A percentile compares a stretch with the other conserved stretches of the same genome.
Conservation (phyloP, 192 early-diverging fungal genomes). For the Backusella mclennaniae region DNA sequence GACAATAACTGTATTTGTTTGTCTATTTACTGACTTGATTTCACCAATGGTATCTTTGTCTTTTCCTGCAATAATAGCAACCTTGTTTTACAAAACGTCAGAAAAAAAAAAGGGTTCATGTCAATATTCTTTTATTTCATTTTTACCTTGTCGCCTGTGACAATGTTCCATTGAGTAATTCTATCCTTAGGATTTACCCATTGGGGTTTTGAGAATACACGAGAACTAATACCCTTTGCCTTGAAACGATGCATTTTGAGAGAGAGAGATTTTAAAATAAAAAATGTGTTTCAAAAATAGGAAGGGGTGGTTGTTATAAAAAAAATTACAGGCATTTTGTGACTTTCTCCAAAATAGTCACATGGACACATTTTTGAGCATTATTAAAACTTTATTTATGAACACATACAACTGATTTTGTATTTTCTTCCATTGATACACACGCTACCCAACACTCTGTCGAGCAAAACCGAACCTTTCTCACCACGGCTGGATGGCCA, state of each 20-base stretch:
- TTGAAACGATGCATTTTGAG: constrained; percentile 41
- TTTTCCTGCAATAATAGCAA: constrained; percentile 40
- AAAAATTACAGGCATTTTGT: constrained; percentile 1
- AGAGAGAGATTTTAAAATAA: neutral
- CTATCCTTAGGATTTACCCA: constrained; percentile 40
- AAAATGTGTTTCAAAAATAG: neutral
- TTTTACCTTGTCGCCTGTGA: constrained; percentile 41
- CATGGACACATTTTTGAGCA: neutral
- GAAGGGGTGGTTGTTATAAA: constrained; percentile 1
- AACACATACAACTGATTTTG: constrained; percentile 13
- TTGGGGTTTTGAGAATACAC: constrained; percentile 18
- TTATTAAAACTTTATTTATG: neutral
- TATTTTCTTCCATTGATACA: constrained; percentile 3
- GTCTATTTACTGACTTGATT: constrained; percentile 33
- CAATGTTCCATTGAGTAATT: constrained; percentile 34
- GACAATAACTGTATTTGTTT: constrained; percentile 36
- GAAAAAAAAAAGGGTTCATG: neutral
- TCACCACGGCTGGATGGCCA: constrained; percentile 51
- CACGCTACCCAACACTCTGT: constrained; percentile 38
- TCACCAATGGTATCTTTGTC: constrained; percentile 43
- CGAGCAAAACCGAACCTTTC: constrained; percentile 51
- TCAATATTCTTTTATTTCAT: neutral
- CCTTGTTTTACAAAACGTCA: constrained; percentile 20
- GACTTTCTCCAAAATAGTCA: neutral
- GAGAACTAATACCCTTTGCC: constrained; percentile 30